phyloP scores from a whole-genome alignment of 2,329 filamentous ascomycete genomes.

The Huntiella savannae region DNA sequence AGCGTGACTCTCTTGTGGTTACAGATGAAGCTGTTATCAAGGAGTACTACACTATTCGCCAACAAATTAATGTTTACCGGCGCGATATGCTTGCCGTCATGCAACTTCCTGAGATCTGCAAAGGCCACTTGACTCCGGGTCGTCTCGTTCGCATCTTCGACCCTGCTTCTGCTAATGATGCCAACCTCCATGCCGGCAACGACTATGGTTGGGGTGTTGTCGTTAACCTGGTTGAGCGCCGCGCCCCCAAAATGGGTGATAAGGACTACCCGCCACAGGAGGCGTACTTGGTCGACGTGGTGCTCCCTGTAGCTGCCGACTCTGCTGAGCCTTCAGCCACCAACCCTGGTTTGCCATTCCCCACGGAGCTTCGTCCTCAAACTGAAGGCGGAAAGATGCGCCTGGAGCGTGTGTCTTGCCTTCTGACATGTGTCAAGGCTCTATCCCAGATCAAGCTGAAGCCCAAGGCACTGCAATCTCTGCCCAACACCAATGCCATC shows the following conservation, averaged over 20 bases:
- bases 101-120: constrained; percentile 71
- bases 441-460: constrained; percentile 62
- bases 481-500: constrained; percentile 24
- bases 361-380: constrained; percentile 44
- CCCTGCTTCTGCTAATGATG: constrained; percentile 21
- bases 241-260: constrained; percentile 43
- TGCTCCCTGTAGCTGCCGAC: constrained; percentile 41
- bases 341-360: constrained; percentile 23
- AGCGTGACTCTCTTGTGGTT: constrained; percentile 56
- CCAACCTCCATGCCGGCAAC: constrained; percentile 21
- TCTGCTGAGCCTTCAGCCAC: constrained; percentile 23
- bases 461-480: constrained; percentile 9
- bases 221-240: constrained; percentile 50
- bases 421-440: constrained; percentile 68
- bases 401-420: constrained; percentile 69
- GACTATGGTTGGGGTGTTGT: constrained; percentile 95
- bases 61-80: constrained; percentile 65
- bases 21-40: constrained; percentile 74
- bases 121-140: constrained; percentile 73
- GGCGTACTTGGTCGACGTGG: constrained; percentile 63
- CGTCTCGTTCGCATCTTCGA: constrained; percentile 74
- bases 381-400: constrained; percentile 45
- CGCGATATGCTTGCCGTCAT: constrained; percentile 85
- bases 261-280: constrained; percentile 57
- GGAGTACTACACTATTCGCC: constrained; percentile 80